Conservation (phyloP, 2,329 filamentous ascomycete species). For the Botrytis porri region DNA sequence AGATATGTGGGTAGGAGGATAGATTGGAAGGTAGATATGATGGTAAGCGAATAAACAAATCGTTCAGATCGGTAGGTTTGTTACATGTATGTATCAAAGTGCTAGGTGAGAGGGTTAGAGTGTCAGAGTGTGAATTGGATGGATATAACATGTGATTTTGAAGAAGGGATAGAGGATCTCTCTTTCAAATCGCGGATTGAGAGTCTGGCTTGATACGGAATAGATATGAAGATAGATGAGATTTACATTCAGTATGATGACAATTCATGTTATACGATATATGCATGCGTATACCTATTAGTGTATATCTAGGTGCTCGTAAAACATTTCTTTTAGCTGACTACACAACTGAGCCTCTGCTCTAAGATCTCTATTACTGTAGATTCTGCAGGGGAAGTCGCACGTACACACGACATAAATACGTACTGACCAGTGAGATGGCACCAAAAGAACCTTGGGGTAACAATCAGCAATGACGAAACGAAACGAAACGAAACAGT, state of each 20-base stretch:
- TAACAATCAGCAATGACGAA: slow-evolving; percentile 2
- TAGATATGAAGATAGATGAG: background rate
- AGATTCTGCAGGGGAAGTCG: background rate
- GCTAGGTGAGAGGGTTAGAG: background rate
- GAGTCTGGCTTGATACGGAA: too few species aligned
- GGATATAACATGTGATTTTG: background rate
- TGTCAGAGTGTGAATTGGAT: background rate
- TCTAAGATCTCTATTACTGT: background rate
- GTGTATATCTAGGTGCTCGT: background rate
- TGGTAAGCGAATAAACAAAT: background rate
- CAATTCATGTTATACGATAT: background rate
- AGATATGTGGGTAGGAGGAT: background rate
- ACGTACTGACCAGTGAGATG: background rate
- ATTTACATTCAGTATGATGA: background rate
- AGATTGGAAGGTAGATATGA: background rate
- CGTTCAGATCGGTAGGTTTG: background rate
- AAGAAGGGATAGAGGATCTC: background rate
- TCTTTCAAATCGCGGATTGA: too few species aligned
- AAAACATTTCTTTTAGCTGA: background rate
- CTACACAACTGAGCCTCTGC: background rate
- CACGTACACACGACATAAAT: background rate
- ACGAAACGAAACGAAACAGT: background rate
- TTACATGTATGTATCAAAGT: background rate
- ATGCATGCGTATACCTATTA: background rate
- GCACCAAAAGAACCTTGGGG: background rate